Base-by-base conservation (phyloP, 345 rosid genomes). In the Hypericum androsaemum region DNA sequence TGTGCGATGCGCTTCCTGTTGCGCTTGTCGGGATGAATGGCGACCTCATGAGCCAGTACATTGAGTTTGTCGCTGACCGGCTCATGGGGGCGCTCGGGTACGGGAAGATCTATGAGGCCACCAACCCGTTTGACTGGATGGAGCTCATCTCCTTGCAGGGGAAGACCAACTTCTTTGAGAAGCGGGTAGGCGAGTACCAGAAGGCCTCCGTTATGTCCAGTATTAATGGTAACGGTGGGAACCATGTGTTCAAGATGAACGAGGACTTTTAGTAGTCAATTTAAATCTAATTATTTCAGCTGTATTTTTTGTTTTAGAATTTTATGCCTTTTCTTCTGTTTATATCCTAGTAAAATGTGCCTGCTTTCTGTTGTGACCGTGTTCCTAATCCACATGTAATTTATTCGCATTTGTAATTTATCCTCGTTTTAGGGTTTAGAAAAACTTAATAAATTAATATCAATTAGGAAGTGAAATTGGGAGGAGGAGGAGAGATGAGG, bases 141-240 rank as follows among this genome's bases (percentile, higher is more conserved):
- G 43, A 41, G 43, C 43, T 41, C 10, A 41, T 41, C n/a, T 41
- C n/a, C 2, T 41, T 41, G 43, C 43, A 41, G 43, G 43, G 43
- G 10, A 41, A 41, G 43, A 41, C 43, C 11, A 41, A 12, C 5
- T 41, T 22, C 32, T 22, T 22, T 22, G 32, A 22, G 32, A 22
- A 22, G 32, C 32, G 32, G 32, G 32, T 22, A 22, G 32, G 32
- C 32, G 16, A 39, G 7, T 12, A 82, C 46, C 97, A 88, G 41
- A 85, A 80, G 58, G 97, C 95, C 16, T 68, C 92, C 0, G 86
- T 82, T 13, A 85, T 85, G 95, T 75, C 81, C 3, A 72, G 78
- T 52, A 56, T 85, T 50, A 76, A 83, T 37, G 82, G 76, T 8
- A 69, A 62, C 37, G 92, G 85, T 0, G 78, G 65, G 10, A 68